phyloP scores from a whole-genome alignment of 352 stramenopile species.

The Phytopythium chamaehyphon region DNA sequence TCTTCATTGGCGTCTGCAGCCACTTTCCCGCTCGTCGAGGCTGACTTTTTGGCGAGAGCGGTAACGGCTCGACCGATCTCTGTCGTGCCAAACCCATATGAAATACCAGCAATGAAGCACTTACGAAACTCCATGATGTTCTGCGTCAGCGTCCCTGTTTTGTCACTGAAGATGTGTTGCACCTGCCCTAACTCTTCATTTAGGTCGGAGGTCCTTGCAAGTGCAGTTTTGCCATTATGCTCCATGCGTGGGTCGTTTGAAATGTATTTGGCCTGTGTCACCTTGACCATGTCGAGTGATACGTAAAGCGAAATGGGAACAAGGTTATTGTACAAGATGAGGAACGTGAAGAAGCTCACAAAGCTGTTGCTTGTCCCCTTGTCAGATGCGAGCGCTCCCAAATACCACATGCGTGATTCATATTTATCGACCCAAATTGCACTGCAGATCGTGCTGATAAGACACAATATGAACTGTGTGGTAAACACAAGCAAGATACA shows the following conservation, averaged over 20 bases:
- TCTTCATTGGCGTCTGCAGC: constrained; percentile 10
- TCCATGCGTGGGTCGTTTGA: constrained; percentile 68
- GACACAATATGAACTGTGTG: constrained; percentile 51
- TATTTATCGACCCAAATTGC: constrained; percentile 41
- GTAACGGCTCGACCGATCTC: constrained; percentile 69
- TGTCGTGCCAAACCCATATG: constrained; percentile 83
- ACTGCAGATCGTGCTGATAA: constrained; percentile 64
- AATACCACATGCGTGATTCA: constrained; percentile 42
- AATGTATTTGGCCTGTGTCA: constrained; percentile 74
- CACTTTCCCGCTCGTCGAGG: not conserved
- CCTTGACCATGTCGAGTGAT: constrained; percentile 93
- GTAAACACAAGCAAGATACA: constrained; percentile 70
- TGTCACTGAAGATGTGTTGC: constrained; percentile 98
- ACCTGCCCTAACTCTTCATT: constrained; percentile 94
- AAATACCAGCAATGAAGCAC: constrained; percentile 77
- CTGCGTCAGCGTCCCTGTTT: constrained; percentile 98
- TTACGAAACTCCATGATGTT: constrained; percentile 98
- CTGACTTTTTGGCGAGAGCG: constrained; percentile 32
- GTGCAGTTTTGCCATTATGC: constrained; percentile 79
- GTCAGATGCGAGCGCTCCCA: constrained; percentile 16
- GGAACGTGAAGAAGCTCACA: constrained; percentile 92
- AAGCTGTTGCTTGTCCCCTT: constrained; percentile 24
- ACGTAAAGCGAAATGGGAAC: constrained; percentile 98
- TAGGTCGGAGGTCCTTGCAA: constrained; percentile 86
- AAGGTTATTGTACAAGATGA: constrained; percentile 96